Conservation (phyloP, 192 early-diverging fungal species). For the Coemansia sp. region DNA sequence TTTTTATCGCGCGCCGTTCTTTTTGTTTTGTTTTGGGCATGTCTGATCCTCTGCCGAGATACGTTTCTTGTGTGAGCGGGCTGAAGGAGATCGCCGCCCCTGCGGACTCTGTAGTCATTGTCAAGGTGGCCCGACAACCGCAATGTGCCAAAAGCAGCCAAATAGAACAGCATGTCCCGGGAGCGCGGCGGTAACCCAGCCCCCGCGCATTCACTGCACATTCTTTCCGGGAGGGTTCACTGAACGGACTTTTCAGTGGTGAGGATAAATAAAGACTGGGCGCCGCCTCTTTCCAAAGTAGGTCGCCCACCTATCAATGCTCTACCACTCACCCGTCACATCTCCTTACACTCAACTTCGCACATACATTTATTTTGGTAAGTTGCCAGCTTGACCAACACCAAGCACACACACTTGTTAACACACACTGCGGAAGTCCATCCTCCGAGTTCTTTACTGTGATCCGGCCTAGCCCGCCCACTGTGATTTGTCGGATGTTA, state of each 20-base stretch:
- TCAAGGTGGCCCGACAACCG: background rate
- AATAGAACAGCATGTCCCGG: background rate
- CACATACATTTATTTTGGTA: background rate
- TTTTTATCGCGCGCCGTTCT: background rate
- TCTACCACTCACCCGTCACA: background rate
- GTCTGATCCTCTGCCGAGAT: conserved; percentile 3
- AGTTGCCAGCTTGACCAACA: no score
- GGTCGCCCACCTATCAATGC: background rate
- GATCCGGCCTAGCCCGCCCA: no score
- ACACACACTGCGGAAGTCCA: no score
- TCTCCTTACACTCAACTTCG: background rate
- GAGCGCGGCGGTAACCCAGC: conserved; percentile 1
- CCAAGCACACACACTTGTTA: no score
- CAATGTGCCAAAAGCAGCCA: background rate
- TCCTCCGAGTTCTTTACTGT: no score
- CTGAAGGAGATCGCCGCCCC: background rate
- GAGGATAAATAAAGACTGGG: background rate
- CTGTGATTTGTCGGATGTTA: no score
- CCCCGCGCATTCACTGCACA: background rate
- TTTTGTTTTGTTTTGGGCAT: background rate
- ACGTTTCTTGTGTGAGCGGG: background rate
- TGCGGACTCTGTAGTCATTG: background rate
- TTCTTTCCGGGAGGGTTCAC: background rate
- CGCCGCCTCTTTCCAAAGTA: background rate
- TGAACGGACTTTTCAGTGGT: background rate